A percentile compares a stretch with the other conserved stretches of the same genome.
Conservation (phyloP, 2,329 filamentous ascomycete genomes). For the Fusarium sp. region DNA sequence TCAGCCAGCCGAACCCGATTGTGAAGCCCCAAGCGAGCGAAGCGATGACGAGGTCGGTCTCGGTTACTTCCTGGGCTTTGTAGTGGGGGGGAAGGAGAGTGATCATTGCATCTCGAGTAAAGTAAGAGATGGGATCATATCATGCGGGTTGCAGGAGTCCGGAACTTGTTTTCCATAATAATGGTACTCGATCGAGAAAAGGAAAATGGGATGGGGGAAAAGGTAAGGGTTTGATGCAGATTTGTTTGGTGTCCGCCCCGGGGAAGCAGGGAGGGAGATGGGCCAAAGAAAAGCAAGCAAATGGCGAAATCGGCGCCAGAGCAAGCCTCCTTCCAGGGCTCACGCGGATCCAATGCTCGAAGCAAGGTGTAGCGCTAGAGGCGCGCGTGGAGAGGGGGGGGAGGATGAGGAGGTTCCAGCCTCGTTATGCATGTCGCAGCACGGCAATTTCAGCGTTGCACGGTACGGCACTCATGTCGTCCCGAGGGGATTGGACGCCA, state of each 20-base stretch:
- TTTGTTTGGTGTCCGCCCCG: not conserved
- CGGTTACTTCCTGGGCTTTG: constrained; percentile 34
- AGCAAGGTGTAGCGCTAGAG: constrained; percentile 14
- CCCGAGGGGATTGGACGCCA: constrained; percentile 2
- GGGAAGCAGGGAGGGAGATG: not conserved
- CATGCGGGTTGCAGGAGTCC: constrained; percentile 12
- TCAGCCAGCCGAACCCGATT: constrained; percentile 55
- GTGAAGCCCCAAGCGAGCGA: constrained; percentile 54
- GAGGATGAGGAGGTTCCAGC: constrained; percentile 2
- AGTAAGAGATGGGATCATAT: not conserved
- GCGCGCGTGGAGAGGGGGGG: not conserved
- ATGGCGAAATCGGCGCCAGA: not conserved
- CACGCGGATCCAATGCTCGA: not conserved
- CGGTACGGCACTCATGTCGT: not conserved
- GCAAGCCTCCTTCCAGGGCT: not conserved
- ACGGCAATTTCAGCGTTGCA: not conserved
- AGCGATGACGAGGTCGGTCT: constrained; percentile 43
- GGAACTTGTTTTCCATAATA: constrained; percentile 28
- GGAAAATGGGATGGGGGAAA: not conserved
- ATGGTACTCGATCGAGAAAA: not conserved
- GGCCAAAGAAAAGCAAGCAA: not conserved
- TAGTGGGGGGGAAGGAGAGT: constrained; percentile 42
- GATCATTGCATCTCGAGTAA: constrained; percentile 34
- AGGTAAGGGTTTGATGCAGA: not conserved
- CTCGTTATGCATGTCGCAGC: constrained; percentile 17